Evolutionary conservation across 192 early-diverging fungal species (phyloP), one percentile per base, ranked within the genome.

Genomic region (Tieghemiomyces parasiticus): DNA sequence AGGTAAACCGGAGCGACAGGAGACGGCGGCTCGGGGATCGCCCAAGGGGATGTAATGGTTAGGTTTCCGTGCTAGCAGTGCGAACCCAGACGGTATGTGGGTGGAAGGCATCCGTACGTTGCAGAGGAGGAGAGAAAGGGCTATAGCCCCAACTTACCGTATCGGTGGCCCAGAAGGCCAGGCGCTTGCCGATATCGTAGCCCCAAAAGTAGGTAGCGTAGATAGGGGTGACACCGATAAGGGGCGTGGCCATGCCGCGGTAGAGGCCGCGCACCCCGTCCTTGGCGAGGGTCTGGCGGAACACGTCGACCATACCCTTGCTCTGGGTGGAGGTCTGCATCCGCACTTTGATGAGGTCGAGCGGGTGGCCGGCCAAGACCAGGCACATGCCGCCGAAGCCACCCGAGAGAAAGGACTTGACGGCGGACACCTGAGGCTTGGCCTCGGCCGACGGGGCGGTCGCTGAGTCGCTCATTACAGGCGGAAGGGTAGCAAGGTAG

Each of bases 171-270:
- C 30, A 60, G 55, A 72, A 71, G 65, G 67, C 67, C 34, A 76
- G 67, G 53, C 64, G 72, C 59, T 71, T 66, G 67, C 75, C 73
- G 63, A 67, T 64, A 59, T 67, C 66, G 63, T 74, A 72, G 49
- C 72, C 88, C 88, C 87, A 95, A 79, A 95, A 98, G 63, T 82
- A 87, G 32, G 93, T 81, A 45, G 93, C 92, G 74, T 92, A 95
- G 71, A 96, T 91, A 33, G 95, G 92, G 30, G 95, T 99, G 28
- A 93, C 87, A 44, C 92, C 92, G 42, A 89, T 77, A 30, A 99
- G 72, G 42, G 95, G 95, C 16, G 93, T 82, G 4, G 83, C 80
- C 88, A 96, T 95, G 45, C 95, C 95, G 46, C 87, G 86, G 82
- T 99, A 99, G 52, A 99, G 78, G 61, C 91, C 93, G 42, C 81